Percentiles rank a stretch among this genome's conserved stretches.
Evolutionary conservation across 2,329 filamentous ascomycete species (phyloP).

Genomic region (Aspergillus sp.): DNA sequence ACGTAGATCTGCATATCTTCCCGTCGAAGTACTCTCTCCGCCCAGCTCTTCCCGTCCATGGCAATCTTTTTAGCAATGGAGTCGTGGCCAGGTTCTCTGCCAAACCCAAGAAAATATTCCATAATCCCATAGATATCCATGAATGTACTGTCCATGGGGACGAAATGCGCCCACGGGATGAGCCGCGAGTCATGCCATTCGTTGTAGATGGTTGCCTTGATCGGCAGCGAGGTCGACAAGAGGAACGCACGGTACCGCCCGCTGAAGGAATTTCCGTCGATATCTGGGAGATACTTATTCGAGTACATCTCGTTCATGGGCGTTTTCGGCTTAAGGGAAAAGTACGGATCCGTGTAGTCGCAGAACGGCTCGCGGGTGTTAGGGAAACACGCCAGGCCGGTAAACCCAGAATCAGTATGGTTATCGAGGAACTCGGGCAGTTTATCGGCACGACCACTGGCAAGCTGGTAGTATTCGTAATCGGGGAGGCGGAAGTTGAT

Average conservation of each 20-base stretch:
- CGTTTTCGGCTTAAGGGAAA: slow-evolving; percentile 27
- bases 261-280: slow-evolving; percentile 72
- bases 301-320: slow-evolving; percentile 39
- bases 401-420: slow-evolving; percentile 43
- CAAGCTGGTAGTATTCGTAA: slow-evolving; percentile 43
- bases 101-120: slow-evolving; percentile 69
- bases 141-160: slow-evolving; percentile 74
- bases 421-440: slow-evolving; percentile 40
- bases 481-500: slow-evolving; percentile 27
- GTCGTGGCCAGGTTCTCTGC: slow-evolving; percentile 44
- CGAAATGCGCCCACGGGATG: slow-evolving; percentile 75
- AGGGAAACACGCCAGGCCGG: slow-evolving; percentile 45
- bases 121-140: slow-evolving; percentile 70
- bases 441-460: slow-evolving; percentile 23
- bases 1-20: slow-evolving; percentile 75
- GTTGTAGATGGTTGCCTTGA: slow-evolving; percentile 74
- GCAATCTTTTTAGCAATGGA: slow-evolving; percentile 63
- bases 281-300: slow-evolving; percentile 69
- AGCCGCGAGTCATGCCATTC: slow-evolving; percentile 79
- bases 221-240: slow-evolving; percentile 64
- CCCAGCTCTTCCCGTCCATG: slow-evolving; percentile 64
- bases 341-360: slow-evolving; percentile 45
- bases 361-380: slow-evolving; percentile 38
- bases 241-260: slow-evolving; percentile 69
- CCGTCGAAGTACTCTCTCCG: slow-evolving; percentile 62